Base-by-base conservation (phyloP, 495 filamentous ascomycete species). In the Bacidia rubella region DNA sequence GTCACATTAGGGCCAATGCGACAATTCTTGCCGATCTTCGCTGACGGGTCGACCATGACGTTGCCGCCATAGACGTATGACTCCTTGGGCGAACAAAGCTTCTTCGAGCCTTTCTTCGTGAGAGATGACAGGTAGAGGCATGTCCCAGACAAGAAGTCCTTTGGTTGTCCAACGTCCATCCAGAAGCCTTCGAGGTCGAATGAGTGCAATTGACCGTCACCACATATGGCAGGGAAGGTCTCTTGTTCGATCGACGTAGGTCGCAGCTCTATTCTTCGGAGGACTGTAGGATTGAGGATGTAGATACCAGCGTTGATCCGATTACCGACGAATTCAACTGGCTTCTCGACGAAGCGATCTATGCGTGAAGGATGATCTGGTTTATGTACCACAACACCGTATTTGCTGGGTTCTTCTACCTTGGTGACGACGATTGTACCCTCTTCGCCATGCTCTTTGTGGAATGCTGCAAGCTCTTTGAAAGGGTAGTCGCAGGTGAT, bases 181-280 rank as follows among this genome's bases (percentile, higher is more conserved):
- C 92, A 99, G 76, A 95, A 99, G 57, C 92, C 90, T 58, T 99
- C 93, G 35, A 99, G 77, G 67, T 99, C 92, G 66, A 95, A 96
- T 2, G 90, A 96, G 77, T 99, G 92, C 44, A 99, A 72, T 68
- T 94, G 80, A 50, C 88, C 86, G 64, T 96, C 93, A 61, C 76
- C 81, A 67, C 82, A 83, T 62, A 99, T 93, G 54, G 87, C 84
- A 40, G 92, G 92, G 85, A 99, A 99, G 23, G 88, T 99, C 72
- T 99, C 92, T 71, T 97, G 92, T 70, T 99, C 92, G 67, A 99
- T 99, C n/a, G 88, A 95, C 32, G 93, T 99, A 26, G 92, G 92
- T 47, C 93, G 87, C 56, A 97, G 80, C 64, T 97, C 93, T 63
- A 99, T 97, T 60, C 92, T 84, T 26, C 79, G 70, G 42, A 99